Conservation (phyloP, 202 grass and related monocot genomes). For the Zoysia matrella region DNA sequence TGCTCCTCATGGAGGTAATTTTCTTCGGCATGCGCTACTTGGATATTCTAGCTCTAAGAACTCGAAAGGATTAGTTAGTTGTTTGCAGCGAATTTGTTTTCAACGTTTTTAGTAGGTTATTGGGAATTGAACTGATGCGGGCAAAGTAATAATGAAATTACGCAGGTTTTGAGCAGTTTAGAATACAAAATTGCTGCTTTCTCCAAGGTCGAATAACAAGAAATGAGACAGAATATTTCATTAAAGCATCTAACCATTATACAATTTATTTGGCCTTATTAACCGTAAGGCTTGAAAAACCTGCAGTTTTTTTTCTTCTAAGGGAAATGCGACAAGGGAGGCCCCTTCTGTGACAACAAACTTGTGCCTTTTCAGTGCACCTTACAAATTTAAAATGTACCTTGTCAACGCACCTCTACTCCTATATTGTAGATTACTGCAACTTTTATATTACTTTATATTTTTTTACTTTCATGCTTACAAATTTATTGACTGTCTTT, state of each 20-base stretch:
- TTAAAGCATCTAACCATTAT: not conserved
- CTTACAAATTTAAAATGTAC: not conserved
- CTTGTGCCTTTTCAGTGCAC: not conserved
- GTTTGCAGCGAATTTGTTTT: not conserved
- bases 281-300: not conserved
- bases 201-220: not conserved
- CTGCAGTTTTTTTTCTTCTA: not conserved
- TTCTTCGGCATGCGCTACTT: not conserved
- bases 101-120: not conserved
- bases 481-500: not conserved
- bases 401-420: too few relatives aligned
- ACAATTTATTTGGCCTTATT: not conserved
- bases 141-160: not conserved
- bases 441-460: not conserved
- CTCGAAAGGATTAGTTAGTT: not conserved
- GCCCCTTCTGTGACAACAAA: too few relatives aligned
- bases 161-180: not conserved
- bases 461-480: not conserved
- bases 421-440: not conserved
- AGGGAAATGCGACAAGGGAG: too few relatives aligned
- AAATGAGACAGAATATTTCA: not conserved
- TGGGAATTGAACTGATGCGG: not conserved
- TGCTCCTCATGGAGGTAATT: constrained; percentile 77
- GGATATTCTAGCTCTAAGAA: not conserved
- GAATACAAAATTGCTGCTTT: not conserved